Evolutionary conservation across 352 stramenopile species (phyloP), one percentile per base, ranked within the genome.

Genomic region (Pythium folliculosum): DNA sequence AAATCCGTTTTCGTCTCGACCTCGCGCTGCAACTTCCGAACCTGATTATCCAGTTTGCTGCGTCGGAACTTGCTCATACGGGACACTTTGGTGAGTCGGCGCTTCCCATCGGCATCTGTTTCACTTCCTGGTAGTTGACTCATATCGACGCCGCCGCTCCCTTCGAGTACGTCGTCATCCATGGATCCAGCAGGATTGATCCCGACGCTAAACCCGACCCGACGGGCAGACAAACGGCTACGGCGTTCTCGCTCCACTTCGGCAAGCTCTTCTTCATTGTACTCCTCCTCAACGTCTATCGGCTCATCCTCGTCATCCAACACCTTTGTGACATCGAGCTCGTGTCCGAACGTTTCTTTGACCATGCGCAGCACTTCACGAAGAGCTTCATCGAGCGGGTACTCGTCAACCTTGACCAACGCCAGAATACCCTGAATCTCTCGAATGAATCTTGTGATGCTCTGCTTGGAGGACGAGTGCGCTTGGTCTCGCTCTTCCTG

Each of bases 371-470:
- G 47, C n/a, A 94, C 43, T 51, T 94, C 81, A 49, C 82, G 84
- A 1, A 93, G 63, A 0, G 80, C 87, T 73, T 95, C 87, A 21
- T 95, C 87, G 9, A 93, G 69, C 5, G 84, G 83, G 35, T 90
- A 91, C 51, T 91, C 85, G 48, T 95, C 81, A 14, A 83, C 56
- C 16, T 93, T 92, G 13, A 93, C 86, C 2, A 91, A 70, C 37
- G 76, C 74, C 19, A 95, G 51, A 64, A 95, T 87, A 23, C 84
- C 77, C 59, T 92, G 77, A 40, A 92, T 70, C 1, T 84, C 72
- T 1, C 77, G 71, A n/a, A 91, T 73, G 32, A 92, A 91, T 22
- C 64, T 54, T 19, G 75, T 65, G 37, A 95, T 70, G 0, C 75
- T 65, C n/a, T 81, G 70, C 54, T 83, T 82, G 12, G 81, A 89